Base-by-base conservation (phyloP, 257 asterid species). In the Plectranthus barbatus region DNA sequence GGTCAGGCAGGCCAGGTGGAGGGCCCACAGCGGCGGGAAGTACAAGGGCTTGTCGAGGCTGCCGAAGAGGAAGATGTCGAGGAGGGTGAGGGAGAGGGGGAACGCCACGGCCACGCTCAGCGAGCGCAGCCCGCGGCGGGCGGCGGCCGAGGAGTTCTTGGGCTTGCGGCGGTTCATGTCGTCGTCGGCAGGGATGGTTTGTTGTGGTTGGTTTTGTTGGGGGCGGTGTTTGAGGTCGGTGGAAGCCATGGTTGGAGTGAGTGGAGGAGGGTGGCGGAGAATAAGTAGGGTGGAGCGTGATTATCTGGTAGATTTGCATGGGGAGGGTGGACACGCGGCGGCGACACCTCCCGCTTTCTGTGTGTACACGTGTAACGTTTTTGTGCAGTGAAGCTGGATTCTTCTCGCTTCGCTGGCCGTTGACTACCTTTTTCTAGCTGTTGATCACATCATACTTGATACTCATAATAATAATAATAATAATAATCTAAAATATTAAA, bases 21-120 rank as follows among this genome's bases (percentile, higher is more conserved):
- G 70, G 17, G 94, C 95, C 99, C 97, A 90, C 0, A 93, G 54
- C 3, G 95, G 95, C 0, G 95, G 96, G 26, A 84, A 72, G 77
- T 83, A 90, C 18, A 87, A 84, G n/a, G 94, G 87, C 59, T 90
- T 85, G 45, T 73, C 71, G 63, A 79, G 74, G 56, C 71, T 76
- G 17, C 85, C 87, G 62, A 83, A 84, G 34, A 77, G 81, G 5
- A 91, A 88, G 15, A 79, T 84, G 54, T 81, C 84, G 58, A 89
- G 31, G 7, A 86, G 51, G 33, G 84, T 60, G 19, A 88, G 68
- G 24, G 77, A 15, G 60, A 88, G 61, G 0, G 98, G 98, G 58
- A 88, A 63, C 12, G 70, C 83, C 2, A 88, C 72, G 52, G 95
- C 98, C 11, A 88, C 39, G 72, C 60, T 76, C 31, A 91, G 72